Percentiles rank a stretch among this genome's conserved stretches.
These are phyloP conservation scores for Lepidopterella palustris DNA, from an alignment of 495 filamentous ascomycete species.

Conservation along the genomic window DNA sequence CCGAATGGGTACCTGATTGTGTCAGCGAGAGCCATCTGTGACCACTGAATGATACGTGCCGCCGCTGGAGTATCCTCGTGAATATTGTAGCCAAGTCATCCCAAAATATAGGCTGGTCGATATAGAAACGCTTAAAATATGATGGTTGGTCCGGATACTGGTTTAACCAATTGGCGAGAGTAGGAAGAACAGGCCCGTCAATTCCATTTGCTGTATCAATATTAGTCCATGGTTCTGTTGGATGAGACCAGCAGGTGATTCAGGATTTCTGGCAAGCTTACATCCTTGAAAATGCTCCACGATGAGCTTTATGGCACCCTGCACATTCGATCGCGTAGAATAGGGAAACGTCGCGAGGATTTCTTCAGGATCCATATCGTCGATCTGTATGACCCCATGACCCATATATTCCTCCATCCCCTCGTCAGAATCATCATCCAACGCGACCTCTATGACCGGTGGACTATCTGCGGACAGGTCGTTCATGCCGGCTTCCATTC, in stretches of 20 bases:
- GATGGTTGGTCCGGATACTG: constrained; percentile 21
- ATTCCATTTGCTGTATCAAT: constrained; percentile 24
- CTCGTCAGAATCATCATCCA: constrained; percentile 20
- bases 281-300: constrained; percentile 14
- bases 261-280: neutral
- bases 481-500: no score
- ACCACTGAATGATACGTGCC: constrained; percentile 31
- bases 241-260: neutral
- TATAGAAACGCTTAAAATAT: constrained; percentile 32
- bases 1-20: constrained; percentile 19
- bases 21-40: neutral
- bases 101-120: constrained; percentile 48
- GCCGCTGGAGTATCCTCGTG: constrained; percentile 42
- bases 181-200: constrained; percentile 26
- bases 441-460: constrained; percentile 29
- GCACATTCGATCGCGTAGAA: constrained; percentile 12
- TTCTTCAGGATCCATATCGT: constrained; percentile 15
- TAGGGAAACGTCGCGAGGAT: constrained; percentile 19
- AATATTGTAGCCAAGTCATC: constrained; percentile 44
- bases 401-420: constrained; percentile 16
- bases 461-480: constrained; percentile 23
- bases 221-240: constrained; percentile 3
- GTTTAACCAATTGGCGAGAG: constrained; percentile 34
- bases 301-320: constrained; percentile 9
- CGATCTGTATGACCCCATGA: constrained; percentile 19